phyloP scores from a whole-genome alignment of 257 asterid genomes.

The Rauvolfia tetraphylla region DNA sequence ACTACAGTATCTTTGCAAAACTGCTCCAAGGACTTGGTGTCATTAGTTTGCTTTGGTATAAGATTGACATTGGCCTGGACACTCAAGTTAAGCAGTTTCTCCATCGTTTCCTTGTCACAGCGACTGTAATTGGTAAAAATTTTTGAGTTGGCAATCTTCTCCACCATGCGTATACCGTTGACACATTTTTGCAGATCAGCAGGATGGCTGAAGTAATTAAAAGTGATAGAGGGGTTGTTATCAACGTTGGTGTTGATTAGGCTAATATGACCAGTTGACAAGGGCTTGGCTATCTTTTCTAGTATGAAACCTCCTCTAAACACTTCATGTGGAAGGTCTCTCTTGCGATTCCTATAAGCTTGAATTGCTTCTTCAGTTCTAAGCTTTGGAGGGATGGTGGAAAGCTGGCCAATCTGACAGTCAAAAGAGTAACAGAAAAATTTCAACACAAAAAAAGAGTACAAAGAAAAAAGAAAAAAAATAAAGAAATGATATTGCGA shows the following conservation, averaged over 20 bases:
- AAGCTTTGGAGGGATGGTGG: constrained; percentile 65
- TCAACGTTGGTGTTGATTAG: constrained; percentile 58
- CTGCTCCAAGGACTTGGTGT: constrained; percentile 69
- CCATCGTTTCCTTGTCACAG: constrained; percentile 40
- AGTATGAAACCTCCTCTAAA: constrained; percentile 67
- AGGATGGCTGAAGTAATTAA: constrained; percentile 94
- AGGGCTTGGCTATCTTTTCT: constrained; percentile 54
- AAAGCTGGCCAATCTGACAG: constrained; percentile 75
- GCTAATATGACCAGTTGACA: constrained; percentile 49
- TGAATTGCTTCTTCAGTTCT: constrained; percentile 53
- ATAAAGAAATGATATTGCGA: too few relatives aligned
- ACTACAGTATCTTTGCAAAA: constrained; percentile 93
- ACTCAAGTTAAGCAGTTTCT: constrained; percentile 69
- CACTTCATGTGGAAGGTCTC: constrained; percentile 48
- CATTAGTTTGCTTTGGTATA: constrained; percentile 78
- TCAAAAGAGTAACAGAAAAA: neutral
- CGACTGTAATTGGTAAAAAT: constrained; percentile 50
- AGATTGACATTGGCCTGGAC: constrained; percentile 79
- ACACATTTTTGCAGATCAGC: constrained; percentile 63
- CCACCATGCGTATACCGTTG: constrained; percentile 62
- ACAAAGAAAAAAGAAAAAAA: too few relatives aligned
- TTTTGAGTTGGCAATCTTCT: constrained; percentile 60
- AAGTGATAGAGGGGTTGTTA: constrained; percentile 81
- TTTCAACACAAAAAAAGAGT: neutral
- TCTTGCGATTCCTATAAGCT: constrained; percentile 39